Base-by-base conservation (phyloP, 441 rosid genomes). In the Aquilaria agallochum region DNA sequence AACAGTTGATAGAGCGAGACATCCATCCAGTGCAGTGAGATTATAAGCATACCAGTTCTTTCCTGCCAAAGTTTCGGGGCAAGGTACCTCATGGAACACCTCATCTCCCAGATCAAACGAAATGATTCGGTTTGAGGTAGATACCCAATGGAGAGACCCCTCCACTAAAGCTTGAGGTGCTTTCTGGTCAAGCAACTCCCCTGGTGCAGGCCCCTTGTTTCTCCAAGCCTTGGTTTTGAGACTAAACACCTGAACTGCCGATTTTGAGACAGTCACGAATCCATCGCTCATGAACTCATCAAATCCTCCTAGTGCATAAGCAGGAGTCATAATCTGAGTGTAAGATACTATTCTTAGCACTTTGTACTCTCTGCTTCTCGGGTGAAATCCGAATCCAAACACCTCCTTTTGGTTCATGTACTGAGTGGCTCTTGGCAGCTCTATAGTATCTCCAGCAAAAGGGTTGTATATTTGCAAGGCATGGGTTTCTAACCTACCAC, bases 21-120 rank as follows among this genome's bases (percentile, higher is more conserved):
- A 68, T 8, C 72, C 69, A 27, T 67, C 11, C 34, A 73, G 14
- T 3, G 33, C 57, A 45, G 56, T 64, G 30, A 55, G 27, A 30
- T 66, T 45, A 14, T 11, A 34, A n/a, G 11, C 13, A 46, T 12
- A n/a, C 46, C 44, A 40, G 9, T 36, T 36, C 45, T 1, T 40
- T 40, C 45, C 45, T 40, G 15, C 7, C 11, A 12, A 54, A 6
- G 27, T 13, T 13, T 9, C 47, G 9, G 78, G 74, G 15, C 5
- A 13, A 11, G 66, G 58, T 31, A 75, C 63, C 8, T 68, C 74
- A 0, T 63, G 49, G 9, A 79, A 68, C 55, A 50, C 49, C 46
- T 79, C 74, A 2, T 73, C 72, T 32, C 27, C 67, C 11, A 75
- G 45, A 48, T 73, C 74, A 46, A 78, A 73, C 10, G 64, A 78